These are phyloP conservation scores for Penicillium canariense DNA, from an alignment of 495 filamentous ascomycete species.

Conservation along the genomic window DNA sequence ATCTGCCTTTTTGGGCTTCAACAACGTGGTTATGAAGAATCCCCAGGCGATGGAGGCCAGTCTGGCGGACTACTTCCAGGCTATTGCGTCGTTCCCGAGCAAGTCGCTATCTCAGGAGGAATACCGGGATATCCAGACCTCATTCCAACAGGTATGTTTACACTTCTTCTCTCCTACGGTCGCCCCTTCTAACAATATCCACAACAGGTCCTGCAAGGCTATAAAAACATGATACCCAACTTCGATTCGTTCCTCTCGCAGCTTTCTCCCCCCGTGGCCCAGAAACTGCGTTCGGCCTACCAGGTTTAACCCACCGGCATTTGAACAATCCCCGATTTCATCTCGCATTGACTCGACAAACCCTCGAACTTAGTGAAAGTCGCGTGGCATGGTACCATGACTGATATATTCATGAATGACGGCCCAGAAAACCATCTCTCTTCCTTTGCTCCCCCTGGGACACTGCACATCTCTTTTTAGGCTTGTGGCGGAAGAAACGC, in stretches of 20 bases:
- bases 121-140: slow-evolving; percentile 49
- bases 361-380: neutral
- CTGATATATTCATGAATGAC: slow-evolving; percentile 2
- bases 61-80: slow-evolving; percentile 76
- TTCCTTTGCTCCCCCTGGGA: neutral
- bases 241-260: slow-evolving; percentile 76
- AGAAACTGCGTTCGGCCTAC: slow-evolving; percentile 49
- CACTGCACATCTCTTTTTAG: neutral
- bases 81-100: slow-evolving; percentile 71
- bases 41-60: slow-evolving; percentile 88
- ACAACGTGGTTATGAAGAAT: slow-evolving; percentile 77
- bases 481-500: neutral
- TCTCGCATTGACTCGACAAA: neutral
- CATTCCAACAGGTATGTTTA: slow-evolving; percentile 49
- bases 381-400: neutral
- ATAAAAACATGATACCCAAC: slow-evolving; percentile 80
- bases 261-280: slow-evolving; percentile 60
- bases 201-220: slow-evolving; percentile 72
- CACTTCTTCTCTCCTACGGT: too few species aligned
- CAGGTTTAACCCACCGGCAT: slow-evolving; percentile 31
- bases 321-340: neutral
- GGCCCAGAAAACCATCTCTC: neutral
- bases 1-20: slow-evolving; percentile 88
- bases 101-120: slow-evolving; percentile 54
- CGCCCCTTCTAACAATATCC: slow-evolving; percentile 7